Percentiles rank a stretch among this genome's conserved stretches.
Evolutionary conservation across 352 stramenopile species (phyloP).

Genomic region (Globisporangium rhizosaccharum): DNA sequence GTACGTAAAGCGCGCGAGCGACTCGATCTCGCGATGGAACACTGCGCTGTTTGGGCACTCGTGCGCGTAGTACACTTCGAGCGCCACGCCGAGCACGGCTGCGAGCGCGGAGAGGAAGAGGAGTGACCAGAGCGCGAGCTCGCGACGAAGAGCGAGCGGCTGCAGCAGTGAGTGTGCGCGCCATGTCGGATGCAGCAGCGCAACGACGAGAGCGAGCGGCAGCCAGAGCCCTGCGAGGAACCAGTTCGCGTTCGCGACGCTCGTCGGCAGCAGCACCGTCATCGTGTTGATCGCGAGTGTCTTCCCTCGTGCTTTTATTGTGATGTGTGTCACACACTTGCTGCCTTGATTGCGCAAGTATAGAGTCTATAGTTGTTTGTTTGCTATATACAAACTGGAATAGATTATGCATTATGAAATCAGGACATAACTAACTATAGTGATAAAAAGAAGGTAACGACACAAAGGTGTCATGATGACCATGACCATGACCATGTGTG

Average conservation of each 20-base stretch:
- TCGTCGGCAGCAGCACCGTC: constrained; percentile 65
- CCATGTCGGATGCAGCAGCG: constrained; percentile 43
- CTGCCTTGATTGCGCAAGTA: no score
- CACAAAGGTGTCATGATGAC: no score
- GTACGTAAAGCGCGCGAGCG: constrained; percentile 60
- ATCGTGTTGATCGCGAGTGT: constrained; percentile 17
- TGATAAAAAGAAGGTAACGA: no score
- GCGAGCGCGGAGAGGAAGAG: constrained; percentile 27
- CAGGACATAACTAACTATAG: no score
- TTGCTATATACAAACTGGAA: no score
- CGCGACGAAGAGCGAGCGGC: constrained; percentile 17
- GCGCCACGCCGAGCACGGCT: constrained; percentile 29
- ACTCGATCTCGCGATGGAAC: constrained; percentile 69
- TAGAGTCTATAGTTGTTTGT: no score
- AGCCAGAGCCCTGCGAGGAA: constrained; percentile 40
- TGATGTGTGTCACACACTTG: no score
- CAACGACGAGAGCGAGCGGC: constrained; percentile 19
- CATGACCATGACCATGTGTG: no score
- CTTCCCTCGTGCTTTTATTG: neutral
- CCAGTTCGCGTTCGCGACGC: constrained; percentile 62
- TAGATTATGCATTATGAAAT: no score
- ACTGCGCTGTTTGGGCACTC: constrained; percentile 59
- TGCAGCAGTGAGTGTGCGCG: constrained; percentile 21
- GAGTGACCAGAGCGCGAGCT: constrained; percentile 34
- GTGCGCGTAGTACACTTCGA: constrained; percentile 59